Evolutionary conservation across 2,329 filamentous ascomycete genomes (phyloP), one percentile per base, ranked within the genome.

Genomic region (Orbilia blumenaviensis): DNA sequence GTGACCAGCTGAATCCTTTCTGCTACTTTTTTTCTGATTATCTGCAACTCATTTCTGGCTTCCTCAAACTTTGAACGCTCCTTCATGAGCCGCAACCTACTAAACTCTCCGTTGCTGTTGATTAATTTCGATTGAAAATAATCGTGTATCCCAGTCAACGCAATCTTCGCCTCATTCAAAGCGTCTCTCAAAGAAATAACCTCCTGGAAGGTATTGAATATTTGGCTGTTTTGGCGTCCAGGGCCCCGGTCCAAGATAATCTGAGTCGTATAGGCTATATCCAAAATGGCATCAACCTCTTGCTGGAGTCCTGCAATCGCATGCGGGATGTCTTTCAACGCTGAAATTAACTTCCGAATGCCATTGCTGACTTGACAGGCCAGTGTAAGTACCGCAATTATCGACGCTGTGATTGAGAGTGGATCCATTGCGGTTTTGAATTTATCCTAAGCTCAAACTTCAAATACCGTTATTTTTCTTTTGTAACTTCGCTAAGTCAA

Each of bases 371-470:
- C 36, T 27, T 61, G 34, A 25, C 16, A 23, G 9, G 56, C 21
- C 18, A 21, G 18, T 14, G 56, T 61, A 12, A 61, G 21, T 2
- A 61, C 23, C 3, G 56, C 38, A 32, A 61, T 61, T 10, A 44
- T n/a, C 8, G 54, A 60, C 1, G 56, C 38, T 1, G 18, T 29
- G 18, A 61, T 61, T 21, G 36, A 44, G 8, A 61, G 56, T 18
- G 56, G 56, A 32, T 61, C 56, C 56, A 60, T 60, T 36, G 41
- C 41, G n/a, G n/a, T n/a, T n/a, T n/a, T n/a, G n/a, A n/a, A n/a
- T n/a, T n/a, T n/a, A n/a, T n/a, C n/a, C n/a, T n/a, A n/a, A n/a
- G n/a, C n/a, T n/a, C n/a, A n/a, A n/a, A n/a, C n/a, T n/a, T n/a
- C n/a, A n/a, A n/a, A n/a, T n/a, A n/a, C n/a, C n/a, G n/a, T n/a